A percentile compares a stretch with the other conserved stretches of the same genome.
These are phyloP conservation scores for Ceratobasidium sp. DNA, from an alignment of 1,284 basidiomycete genomes.

Conservation along the genomic window DNA sequence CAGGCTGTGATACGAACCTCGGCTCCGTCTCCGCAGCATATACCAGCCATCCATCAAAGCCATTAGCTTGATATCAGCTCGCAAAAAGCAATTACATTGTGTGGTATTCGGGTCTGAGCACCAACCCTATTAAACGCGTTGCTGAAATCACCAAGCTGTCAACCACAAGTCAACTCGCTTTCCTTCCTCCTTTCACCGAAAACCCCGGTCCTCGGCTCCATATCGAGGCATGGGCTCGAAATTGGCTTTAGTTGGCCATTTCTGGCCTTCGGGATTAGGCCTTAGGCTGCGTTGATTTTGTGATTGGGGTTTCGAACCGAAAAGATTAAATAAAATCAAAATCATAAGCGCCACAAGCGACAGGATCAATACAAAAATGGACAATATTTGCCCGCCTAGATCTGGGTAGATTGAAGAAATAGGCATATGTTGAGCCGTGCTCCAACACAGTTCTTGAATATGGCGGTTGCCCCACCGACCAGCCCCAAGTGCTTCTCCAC, in stretches of 20 bases:
- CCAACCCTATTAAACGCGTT: not conserved
- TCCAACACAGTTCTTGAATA: too few species aligned
- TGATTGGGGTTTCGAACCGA: too few species aligned
- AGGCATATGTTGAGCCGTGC: too few species aligned
- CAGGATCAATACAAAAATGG: not conserved
- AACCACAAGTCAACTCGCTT: not conserved
- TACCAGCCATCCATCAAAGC: not conserved
- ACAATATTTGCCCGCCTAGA: not conserved
- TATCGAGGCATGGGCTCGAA: not conserved
- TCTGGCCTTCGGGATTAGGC: not conserved
- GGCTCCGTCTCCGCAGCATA: not conserved
- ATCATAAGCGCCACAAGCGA: not conserved
- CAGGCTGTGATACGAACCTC: not conserved
- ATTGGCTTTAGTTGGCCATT: not conserved
- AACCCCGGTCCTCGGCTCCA: not conserved
- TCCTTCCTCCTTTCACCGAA: not conserved
- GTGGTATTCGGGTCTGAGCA: not conserved
- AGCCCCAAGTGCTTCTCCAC: too few species aligned
- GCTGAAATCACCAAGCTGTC: not conserved
- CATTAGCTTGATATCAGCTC: not conserved
- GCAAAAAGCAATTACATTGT: not conserved
- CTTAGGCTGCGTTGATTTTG: not conserved
- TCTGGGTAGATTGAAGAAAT: too few species aligned
- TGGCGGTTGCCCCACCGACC: too few species aligned
- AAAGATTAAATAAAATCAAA: not conserved